Evolutionary conservation across 1,284 basidiomycete species (phyloP), one percentile per base, ranked within the genome.

Genomic region (Apiotrichum mycotoxinovorans): DNA sequence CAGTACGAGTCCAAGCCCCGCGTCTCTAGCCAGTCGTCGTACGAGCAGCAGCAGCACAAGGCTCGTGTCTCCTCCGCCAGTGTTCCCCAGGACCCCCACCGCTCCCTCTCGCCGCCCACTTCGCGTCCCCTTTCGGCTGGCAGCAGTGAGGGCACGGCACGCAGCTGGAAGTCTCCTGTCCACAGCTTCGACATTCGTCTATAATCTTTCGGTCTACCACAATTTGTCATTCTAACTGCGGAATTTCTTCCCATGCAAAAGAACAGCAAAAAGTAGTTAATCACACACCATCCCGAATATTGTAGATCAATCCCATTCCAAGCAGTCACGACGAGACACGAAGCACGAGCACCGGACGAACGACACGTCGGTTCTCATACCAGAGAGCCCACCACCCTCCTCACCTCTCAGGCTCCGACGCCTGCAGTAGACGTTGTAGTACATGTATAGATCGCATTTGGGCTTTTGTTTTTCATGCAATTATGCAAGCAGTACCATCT

Each of bases 111-210:
- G 17, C 47, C 55, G n/a, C 22, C 33, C 12, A 53, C 49, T 15
- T 46, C 51, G 30, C 52, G 56, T 23, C 59, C 59, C 2, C 40
- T 55, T 23, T 55, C 56, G 17, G 52, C 58, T 3, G 52, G 52
- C 5, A 54, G 55, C 55, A 54, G 55, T 12, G 51, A 25, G 12
- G 26, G 44, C 44, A 44, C 51, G 14, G 2, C 44, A 7, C 53
- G 40, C 34, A 34, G 48, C 23, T 55, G 53, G 53, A 26, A 43
- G 27, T 59, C 57, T 30, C 53, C 53, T 7, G 57, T 55, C 10
- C 57, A 55, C 44, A 38, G 23, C 22, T 59, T 59, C 41, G 53
- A 51, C 20, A 45, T 59, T 26, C 57, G 57, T 7, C 52, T 58
- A 20, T 58, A 47, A 34, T 12, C 15, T 9, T 40, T n/a, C 7